These are phyloP conservation scores for Sutorius australiensis DNA, from an alignment of 768 basidiomycete genomes.

Conservation along the genomic window DNA sequence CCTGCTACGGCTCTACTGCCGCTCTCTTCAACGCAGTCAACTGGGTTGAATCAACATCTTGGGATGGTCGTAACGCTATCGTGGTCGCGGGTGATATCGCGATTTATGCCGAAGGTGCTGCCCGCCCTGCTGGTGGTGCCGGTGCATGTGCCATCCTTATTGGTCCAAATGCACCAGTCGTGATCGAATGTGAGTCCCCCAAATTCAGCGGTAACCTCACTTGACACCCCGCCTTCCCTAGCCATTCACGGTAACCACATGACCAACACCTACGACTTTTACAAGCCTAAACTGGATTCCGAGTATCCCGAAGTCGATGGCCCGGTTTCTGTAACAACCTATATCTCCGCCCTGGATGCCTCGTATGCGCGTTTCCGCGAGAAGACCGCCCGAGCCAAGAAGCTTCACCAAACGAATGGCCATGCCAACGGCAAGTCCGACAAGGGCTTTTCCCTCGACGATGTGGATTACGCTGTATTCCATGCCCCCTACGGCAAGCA, in stretches of 20 bases:
- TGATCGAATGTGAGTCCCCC: constrained; percentile 80
- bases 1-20: constrained; percentile 98
- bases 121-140: constrained; percentile 94
- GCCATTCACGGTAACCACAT: constrained; percentile 96
- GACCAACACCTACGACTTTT: constrained; percentile 98
- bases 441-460: constrained; percentile 63
- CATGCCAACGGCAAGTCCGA: constrained; percentile 33
- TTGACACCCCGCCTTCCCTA: constrained; percentile 33
- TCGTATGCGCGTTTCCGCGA: constrained; percentile 82
- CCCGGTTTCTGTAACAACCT: constrained; percentile 91
- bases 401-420: constrained; percentile 36
- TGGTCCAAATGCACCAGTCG: constrained; percentile 92
- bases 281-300: constrained; percentile 94
- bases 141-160: constrained; percentile 94
- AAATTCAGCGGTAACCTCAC: not conserved
- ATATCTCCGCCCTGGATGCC: constrained; percentile 89
- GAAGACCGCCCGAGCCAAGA: constrained; percentile 69
- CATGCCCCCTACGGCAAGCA: constrained; percentile 99
- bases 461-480: constrained; percentile 92
- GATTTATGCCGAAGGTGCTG: constrained; percentile 93
- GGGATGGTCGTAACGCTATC: constrained; percentile 98
- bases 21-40: constrained; percentile 98
- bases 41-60: constrained; percentile 94
- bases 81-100: constrained; percentile 97
- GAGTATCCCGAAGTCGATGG: constrained; percentile 98